These are phyloP conservation scores for Vickermania ingenoplastis DNA, from an alignment of 208 protist species.

Conservation along the genomic window DNA sequence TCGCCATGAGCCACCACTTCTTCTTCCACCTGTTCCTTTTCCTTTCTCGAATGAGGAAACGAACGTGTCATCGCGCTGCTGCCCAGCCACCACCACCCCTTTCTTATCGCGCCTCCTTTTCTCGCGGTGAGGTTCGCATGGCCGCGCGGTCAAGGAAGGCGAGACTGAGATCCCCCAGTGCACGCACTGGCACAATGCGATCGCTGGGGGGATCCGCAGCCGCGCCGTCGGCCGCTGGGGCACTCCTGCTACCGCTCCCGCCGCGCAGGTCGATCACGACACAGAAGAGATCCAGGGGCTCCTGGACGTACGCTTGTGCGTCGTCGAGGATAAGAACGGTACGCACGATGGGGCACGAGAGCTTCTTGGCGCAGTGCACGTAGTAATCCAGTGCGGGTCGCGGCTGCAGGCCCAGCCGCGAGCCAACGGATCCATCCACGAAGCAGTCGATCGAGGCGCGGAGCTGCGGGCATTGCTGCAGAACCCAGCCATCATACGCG, in stretches of 20 bases:
- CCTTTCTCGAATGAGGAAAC: too few species aligned
- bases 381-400: slow-evolving; percentile 86
- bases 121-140: too few species aligned
- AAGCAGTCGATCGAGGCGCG: slow-evolving; percentile 55
- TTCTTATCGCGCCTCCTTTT: too few species aligned
- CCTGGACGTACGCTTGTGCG: slow-evolving; percentile 72
- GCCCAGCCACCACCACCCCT: too few species aligned
- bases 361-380: slow-evolving; percentile 43
- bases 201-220: not conserved
- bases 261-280: slow-evolving; percentile 64
- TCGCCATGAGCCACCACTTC: too few species aligned
- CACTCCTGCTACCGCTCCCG: slow-evolving; percentile 7
- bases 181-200: not conserved
- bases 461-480: slow-evolving; percentile 51
- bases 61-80: too few species aligned
- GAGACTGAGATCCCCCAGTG: not conserved
- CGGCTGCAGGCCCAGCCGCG: slow-evolving; percentile 42
- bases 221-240: too few species aligned
- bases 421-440: slow-evolving; percentile 66
- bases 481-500: slow-evolving; percentile 69
- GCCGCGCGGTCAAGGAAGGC: not conserved
- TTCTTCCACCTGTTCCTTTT: too few species aligned
- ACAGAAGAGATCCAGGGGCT: slow-evolving; percentile 62
- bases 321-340: slow-evolving; percentile 76
- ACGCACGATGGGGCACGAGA: slow-evolving; percentile 43